A percentile compares a stretch with the other conserved stretches of the same genome.
Conservation (phyloP, 2,329 filamentous ascomycete species). For the Arthrobotrys entomopaga region DNA sequence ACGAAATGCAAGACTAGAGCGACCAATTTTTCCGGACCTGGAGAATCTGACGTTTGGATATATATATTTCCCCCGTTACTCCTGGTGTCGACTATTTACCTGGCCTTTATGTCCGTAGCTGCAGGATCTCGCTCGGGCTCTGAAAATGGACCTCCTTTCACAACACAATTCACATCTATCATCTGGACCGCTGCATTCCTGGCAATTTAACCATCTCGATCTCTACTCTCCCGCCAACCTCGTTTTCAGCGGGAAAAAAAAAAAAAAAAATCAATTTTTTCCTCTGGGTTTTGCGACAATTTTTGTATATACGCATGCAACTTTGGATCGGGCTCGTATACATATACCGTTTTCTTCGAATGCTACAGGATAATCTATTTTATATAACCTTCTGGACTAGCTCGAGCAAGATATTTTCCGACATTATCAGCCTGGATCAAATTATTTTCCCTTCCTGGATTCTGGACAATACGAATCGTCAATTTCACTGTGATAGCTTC, state of each 20-base stretch:
- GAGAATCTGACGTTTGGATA: constrained; percentile 9
- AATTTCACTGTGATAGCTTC: neutral
- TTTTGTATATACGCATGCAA: constrained; percentile 49
- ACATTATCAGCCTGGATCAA: neutral
- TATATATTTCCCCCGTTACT: constrained; percentile 1
- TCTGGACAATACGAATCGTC: constrained; percentile 11
- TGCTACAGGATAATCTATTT: constrained; percentile 33
- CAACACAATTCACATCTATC: constrained; percentile 11
- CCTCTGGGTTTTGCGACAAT: constrained; percentile 28
- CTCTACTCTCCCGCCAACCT: constrained; percentile 4
- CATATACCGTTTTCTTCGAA: constrained; percentile 38
- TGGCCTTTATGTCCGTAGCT: constrained; percentile 4
- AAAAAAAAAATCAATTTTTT: too few species aligned
- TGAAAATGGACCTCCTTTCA: constrained; percentile 4
- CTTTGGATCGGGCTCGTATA: constrained; percentile 46
- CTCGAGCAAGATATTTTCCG: constrained; percentile 4
- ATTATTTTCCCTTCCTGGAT: constrained; percentile 17
- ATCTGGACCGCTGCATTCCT: constrained; percentile 12
- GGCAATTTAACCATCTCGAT: constrained; percentile 10
- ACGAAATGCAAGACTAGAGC: constrained; percentile 50
- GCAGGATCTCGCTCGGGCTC: constrained; percentile 23
- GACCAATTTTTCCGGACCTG: constrained; percentile 1
- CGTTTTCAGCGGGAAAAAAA: too few species aligned
- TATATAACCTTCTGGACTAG: neutral
- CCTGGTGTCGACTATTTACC: constrained; percentile 12